Evolutionary conservation across 176 grass and related monocot genomes (phyloP).

Genomic region (Chloris gayana): DNA sequence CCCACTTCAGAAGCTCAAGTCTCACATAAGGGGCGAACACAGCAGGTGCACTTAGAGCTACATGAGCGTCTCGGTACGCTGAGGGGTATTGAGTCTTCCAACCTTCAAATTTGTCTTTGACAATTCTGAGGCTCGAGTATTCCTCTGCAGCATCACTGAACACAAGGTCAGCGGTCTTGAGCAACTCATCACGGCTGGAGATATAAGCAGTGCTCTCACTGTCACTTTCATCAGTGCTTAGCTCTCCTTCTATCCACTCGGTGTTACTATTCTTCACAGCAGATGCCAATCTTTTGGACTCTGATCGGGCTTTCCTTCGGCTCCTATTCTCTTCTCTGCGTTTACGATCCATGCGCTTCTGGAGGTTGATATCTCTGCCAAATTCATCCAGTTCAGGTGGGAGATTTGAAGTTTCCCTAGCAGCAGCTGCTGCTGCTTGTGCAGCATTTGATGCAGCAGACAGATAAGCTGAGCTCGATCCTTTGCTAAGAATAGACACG

Average conservation of each 20-base stretch:
- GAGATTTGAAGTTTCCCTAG: slow-evolving; percentile 66
- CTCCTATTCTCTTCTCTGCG: slow-evolving; percentile 75
- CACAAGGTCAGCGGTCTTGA: slow-evolving; percentile 71
- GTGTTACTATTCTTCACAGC: slow-evolving; percentile 40
- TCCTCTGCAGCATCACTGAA: slow-evolving; percentile 94
- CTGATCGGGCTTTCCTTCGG: slow-evolving; percentile 56
- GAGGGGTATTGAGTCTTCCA: slow-evolving; percentile 74
- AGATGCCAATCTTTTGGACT: slow-evolving; percentile 68
- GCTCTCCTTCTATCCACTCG: slow-evolving; percentile 76
- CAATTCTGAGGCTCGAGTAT: slow-evolving; percentile 79
- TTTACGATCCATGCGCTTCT: slow-evolving; percentile 71
- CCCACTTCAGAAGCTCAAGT: slow-evolving; percentile 94
- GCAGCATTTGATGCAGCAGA: slow-evolving; percentile 77
- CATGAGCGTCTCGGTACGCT: slow-evolving; percentile 86
- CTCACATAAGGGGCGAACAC: slow-evolving; percentile 82
- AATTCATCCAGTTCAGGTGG: slow-evolving; percentile 83
- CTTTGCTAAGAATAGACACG: slow-evolving; percentile 70
- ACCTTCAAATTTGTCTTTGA: slow-evolving; percentile 91
- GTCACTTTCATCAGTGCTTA: slow-evolving; percentile 99
- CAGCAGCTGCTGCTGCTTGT: slow-evolving; percentile 65
- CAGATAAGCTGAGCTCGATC: slow-evolving; percentile 60
- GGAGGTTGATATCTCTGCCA: slow-evolving; percentile 83
- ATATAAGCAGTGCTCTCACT: slow-evolving; percentile 76
- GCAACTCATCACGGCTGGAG: slow-evolving; percentile 77
- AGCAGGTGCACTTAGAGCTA: slow-evolving; percentile 65